phyloP scores from a whole-genome alignment of 2,329 filamentous ascomycete species.

The Periconia sp. region DNA sequence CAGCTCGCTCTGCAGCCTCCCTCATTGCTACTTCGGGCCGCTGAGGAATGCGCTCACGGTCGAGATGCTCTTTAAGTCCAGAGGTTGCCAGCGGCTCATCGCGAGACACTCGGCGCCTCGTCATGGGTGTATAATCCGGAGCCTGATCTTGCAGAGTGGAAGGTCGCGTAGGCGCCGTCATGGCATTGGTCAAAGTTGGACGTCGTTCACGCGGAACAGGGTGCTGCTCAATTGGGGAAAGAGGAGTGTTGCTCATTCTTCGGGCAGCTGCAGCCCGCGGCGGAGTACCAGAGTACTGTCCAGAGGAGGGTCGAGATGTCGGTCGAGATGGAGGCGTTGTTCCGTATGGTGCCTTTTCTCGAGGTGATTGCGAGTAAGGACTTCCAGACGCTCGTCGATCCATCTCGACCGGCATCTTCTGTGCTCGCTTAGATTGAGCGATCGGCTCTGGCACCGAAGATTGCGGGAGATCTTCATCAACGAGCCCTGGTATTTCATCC shows the following conservation, averaged over 20 bases:
- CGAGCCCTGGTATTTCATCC: conserved; percentile 77
- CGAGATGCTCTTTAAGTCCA: conserved; percentile 55
- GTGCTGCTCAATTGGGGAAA: conserved; percentile 41
- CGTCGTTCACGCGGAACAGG: conserved; percentile 50
- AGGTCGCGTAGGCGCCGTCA: conserved; percentile 53
- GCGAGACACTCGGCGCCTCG: conserved; percentile 68
- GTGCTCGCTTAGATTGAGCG: conserved; percentile 29
- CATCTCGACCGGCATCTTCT: conserved; percentile 35
- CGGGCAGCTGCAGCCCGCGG: conserved; percentile 30
- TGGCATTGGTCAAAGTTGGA: conserved; percentile 51
- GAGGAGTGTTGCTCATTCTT: conserved; percentile 41
- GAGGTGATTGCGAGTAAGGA: conserved; percentile 40
- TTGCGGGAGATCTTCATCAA: conserved; percentile 72
- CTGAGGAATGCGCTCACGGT: conserved; percentile 50
- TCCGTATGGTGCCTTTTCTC: conserved; percentile 31
- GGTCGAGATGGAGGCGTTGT: conserved; percentile 42
- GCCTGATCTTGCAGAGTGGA: conserved; percentile 43
- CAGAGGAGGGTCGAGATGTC: conserved; percentile 37
- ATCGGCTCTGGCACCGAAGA: conserved; percentile 34
- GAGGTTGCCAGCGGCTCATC: conserved; percentile 52
- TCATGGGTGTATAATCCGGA: conserved; percentile 47
- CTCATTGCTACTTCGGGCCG: conserved; percentile 47
- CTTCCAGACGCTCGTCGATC: conserved; percentile 35
- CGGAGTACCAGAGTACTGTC: conserved; percentile 31
- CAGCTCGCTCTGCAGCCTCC: conserved; percentile 67